These are phyloP conservation scores for Cercospora canescens DNA, from an alignment of 2,329 filamentous ascomycete genomes.

Conservation along the genomic window DNA sequence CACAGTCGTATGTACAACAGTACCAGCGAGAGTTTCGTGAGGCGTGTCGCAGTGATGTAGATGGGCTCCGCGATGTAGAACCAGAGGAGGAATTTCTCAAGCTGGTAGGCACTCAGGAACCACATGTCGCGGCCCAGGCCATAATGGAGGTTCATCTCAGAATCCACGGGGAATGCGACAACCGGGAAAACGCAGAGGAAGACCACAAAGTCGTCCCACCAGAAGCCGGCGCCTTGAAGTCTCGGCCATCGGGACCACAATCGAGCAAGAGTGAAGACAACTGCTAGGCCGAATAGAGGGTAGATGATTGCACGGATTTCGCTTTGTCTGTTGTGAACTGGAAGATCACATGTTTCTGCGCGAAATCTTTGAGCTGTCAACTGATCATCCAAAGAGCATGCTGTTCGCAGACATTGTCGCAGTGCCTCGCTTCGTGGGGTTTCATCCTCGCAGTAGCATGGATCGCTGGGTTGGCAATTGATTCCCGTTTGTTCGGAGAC, in stretches of 20 bases:
- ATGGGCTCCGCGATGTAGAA: slow-evolving; percentile 16
- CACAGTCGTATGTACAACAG: slow-evolving; percentile 19
- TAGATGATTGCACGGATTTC: slow-evolving; percentile 4
- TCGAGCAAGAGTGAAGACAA: slow-evolving; percentile 11
- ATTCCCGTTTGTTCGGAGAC: background rate
- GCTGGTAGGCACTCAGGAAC: slow-evolving; percentile 1
- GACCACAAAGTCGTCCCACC: slow-evolving; percentile 16
- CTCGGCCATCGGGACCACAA: slow-evolving; percentile 6
- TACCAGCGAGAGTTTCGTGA: slow-evolving; percentile 19
- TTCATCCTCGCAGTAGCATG: slow-evolving; percentile 1
- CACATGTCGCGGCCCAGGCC: slow-evolving; percentile 17
- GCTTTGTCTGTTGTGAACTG: slow-evolving; percentile 1
- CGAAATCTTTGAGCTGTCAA: slow-evolving; percentile 1
- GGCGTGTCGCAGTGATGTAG: slow-evolving; percentile 10
- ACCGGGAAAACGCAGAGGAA: slow-evolving; percentile 3
- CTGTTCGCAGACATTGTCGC: background rate
- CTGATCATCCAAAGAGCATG: slow-evolving; percentile 9
- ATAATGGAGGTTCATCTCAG: slow-evolving; percentile 10
- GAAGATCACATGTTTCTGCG: slow-evolving; percentile 4
- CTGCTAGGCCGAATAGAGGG: slow-evolving; percentile 9
- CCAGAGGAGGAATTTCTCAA: slow-evolving; percentile 14
- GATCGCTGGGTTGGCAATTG: slow-evolving; percentile 2
- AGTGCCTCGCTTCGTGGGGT: slow-evolving; percentile 3
- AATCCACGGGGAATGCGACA: slow-evolving; percentile 7
- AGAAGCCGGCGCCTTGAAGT: slow-evolving; percentile 6